Percentiles rank a stretch among this genome's conserved stretches.
Evolutionary conservation across 106 monocot genomes (phyloP).

Genomic region (Dendrobium officinale): DNA sequence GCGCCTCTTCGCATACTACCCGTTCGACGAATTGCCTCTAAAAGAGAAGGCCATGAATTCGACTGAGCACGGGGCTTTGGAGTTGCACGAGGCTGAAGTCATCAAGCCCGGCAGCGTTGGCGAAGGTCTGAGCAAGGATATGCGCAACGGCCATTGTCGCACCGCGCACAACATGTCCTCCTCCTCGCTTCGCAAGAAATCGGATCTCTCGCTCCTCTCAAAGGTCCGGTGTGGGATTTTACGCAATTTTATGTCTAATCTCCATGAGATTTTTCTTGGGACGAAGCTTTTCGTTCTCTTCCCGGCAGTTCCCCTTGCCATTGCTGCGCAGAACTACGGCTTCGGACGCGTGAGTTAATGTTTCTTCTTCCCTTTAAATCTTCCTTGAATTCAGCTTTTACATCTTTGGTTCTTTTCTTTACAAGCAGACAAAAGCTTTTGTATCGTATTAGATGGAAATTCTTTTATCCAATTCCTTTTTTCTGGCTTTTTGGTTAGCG

Average conservation of each 20-base stretch:
- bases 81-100: neutral
- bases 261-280: slow-evolving; percentile 60
- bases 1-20: neutral
- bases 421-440: neutral
- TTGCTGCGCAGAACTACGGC: slow-evolving; percentile 28
- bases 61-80: neutral
- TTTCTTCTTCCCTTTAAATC: neutral
- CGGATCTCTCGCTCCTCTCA: slow-evolving; percentile 46
- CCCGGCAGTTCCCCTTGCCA: slow-evolving; percentile 54
- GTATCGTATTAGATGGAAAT: neutral
- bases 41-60: neutral
- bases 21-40: slow-evolving; percentile 7
- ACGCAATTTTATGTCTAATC: slow-evolving; percentile 35
- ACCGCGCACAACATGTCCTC: slow-evolving; percentile 84
- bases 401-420: neutral
- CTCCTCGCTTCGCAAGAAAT: slow-evolving; percentile 74
- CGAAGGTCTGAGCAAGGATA: slow-evolving; percentile 1
- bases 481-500: too few species aligned
- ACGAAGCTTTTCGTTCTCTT: slow-evolving; percentile 72
- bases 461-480: too few species aligned
- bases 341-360: slow-evolving; percentile 28
- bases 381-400: neutral
- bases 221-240: slow-evolving; percentile 38
- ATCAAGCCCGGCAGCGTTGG: neutral
- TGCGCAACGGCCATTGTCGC: slow-evolving; percentile 3